Evolutionary conservation across 2,329 filamentous ascomycete species (phyloP).

Genomic region (Microcyclosporella mali): DNA sequence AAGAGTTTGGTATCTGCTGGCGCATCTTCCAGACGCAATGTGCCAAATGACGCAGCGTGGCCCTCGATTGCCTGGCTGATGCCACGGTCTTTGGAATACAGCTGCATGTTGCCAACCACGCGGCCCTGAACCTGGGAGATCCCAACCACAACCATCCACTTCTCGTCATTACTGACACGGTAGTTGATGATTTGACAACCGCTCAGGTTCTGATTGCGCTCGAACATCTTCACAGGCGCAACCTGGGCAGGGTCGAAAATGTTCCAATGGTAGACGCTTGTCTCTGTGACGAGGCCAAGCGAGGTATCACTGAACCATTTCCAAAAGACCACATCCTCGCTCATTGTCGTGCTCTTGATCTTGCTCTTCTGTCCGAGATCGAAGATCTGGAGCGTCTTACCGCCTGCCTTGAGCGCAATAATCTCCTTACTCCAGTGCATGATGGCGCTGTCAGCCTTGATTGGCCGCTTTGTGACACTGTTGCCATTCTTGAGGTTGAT

Average conservation of each 20-base stretch:
- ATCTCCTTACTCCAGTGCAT: constrained; percentile 98
- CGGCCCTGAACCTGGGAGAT: constrained; percentile 91
- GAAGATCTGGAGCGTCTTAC: constrained; percentile 93
- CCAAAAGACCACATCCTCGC: constrained; percentile 97
- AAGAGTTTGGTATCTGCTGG: constrained; percentile 91
- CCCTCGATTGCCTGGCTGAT: constrained; percentile 98
- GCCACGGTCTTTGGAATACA: constrained; percentile 91
- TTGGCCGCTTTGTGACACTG: constrained; percentile 87
- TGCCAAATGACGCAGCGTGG: constrained; percentile 91
- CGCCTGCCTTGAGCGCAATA: constrained; percentile 92
- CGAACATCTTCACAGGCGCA: constrained; percentile 82
- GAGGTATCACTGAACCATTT: constrained; percentile 94
- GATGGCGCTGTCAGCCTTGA: constrained; percentile 98
- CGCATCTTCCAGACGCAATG: constrained; percentile 79
- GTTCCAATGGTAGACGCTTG: constrained; percentile 94
- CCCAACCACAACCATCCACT: constrained; percentile 97
- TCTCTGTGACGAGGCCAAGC: constrained; percentile 84
- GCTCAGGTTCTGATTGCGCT: constrained; percentile 82
- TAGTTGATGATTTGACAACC: constrained; percentile 99
- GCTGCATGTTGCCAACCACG: constrained; percentile 92
- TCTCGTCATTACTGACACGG: constrained; percentile 87
- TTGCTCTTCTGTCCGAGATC: constrained; percentile 89
- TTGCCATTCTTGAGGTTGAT: constrained; percentile 96
- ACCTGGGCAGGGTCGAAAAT: constrained; percentile 79
- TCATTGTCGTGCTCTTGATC: constrained; percentile 94